These are phyloP conservation scores for Hypsizygus marmoreus DNA, from an alignment of 768 basidiomycete genomes.

Conservation along the genomic window DNA sequence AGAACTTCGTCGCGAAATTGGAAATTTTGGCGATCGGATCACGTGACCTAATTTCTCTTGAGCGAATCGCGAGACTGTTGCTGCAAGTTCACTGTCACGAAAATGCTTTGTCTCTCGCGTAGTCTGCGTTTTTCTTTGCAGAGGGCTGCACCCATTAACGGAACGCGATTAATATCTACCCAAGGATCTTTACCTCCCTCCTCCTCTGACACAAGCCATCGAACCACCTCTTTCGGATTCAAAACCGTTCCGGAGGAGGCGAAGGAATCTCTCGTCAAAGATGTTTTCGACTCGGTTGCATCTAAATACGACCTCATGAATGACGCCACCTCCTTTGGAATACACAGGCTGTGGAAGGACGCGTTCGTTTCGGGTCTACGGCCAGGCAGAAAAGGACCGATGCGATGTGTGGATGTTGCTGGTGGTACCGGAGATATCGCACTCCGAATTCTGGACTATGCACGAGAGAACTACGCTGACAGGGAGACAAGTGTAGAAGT, in stretches of 20 bases:
- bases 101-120: conserved; percentile 15
- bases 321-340: conserved; percentile 96
- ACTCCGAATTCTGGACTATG: conserved; percentile 87
- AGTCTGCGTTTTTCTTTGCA: conserved; percentile 8
- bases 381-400: conserved; percentile 73
- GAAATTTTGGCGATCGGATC: conserved; percentile 9
- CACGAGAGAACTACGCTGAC: conserved; percentile 85
- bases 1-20: background rate
- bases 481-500: conserved; percentile 87
- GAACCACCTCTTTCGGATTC: conserved; percentile 92
- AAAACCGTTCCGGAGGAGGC: conserved; percentile 80
- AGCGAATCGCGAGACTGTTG: no score
- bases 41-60: no score
- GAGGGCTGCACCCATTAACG: background rate
- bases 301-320: conserved; percentile 98
- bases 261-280: conserved; percentile 90
- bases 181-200: conserved; percentile 16
- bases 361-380: conserved; percentile 73
- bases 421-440: conserved; percentile 99
- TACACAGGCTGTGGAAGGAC: conserved; percentile 98
- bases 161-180: conserved; percentile 19
- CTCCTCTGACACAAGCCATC: conserved; percentile 20
- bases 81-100: no score
- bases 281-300: conserved; percentile 95
- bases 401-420: conserved; percentile 91